Percentiles rank a stretch among this genome's conserved stretches.
Evolutionary conservation across 768 basidiomycete species (phyloP).

Genomic region (Termitomyces sp.): DNA sequence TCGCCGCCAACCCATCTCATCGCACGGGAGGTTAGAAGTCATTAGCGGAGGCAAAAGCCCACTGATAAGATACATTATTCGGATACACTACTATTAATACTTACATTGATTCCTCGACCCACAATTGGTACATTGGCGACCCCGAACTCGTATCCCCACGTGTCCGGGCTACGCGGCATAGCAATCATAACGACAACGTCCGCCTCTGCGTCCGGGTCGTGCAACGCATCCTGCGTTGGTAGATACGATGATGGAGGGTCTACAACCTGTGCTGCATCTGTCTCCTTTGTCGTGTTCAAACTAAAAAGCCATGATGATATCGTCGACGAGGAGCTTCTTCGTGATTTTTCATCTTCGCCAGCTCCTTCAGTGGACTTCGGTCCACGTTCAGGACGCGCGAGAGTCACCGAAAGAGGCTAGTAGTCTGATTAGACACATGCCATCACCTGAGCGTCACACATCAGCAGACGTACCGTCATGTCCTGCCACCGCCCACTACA

Average conservation of each 20-base stretch:
- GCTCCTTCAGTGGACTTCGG: neutral
- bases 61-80: neutral
- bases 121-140: conserved; percentile 25
- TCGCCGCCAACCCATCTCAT: neutral
- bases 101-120: neutral
- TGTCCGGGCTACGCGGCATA: conserved; percentile 32
- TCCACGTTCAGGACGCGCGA: neutral
- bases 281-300: neutral
- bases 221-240: conserved; percentile 6
- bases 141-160: conserved; percentile 35
- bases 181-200: conserved; percentile 40
- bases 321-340: conserved; percentile 2
- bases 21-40: neutral
- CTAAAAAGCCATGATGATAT: conserved; percentile 9
- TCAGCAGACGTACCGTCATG: conserved; percentile 10
- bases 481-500: neutral
- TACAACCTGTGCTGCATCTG: neutral
- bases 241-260: neutral
- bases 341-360: neutral
- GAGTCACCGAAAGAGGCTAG: conserved; percentile 11
- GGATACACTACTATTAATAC: neutral
- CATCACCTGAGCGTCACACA: neutral
- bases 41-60: neutral
- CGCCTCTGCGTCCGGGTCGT: conserved; percentile 15
- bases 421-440: neutral